phyloP scores from a whole-genome alignment of 345 rosid species.

The Gossypium arboreum region DNA sequence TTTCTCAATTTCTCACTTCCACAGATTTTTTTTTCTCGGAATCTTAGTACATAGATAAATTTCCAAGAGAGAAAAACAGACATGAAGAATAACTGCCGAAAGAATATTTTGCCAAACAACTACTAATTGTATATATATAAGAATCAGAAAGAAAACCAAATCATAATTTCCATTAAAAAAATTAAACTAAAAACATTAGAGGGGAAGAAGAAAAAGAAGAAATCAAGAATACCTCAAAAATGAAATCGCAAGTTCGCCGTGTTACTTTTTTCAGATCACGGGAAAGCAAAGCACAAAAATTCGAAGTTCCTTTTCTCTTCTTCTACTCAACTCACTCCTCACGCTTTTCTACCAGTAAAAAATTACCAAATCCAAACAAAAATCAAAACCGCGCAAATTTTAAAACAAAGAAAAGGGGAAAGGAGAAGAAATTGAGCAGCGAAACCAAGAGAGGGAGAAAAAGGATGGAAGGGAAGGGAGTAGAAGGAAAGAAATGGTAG shows the following conservation, averaged over 20 bases:
- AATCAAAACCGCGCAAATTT: not conserved
- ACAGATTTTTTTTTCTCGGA: not conserved
- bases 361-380: not conserved
- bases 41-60: not conserved
- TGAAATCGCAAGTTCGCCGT: not conserved
- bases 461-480: not conserved
- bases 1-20: not conserved
- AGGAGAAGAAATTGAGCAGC: not conserved
- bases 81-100: not conserved
- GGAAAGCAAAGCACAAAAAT: not conserved
- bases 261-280: slow-evolving; percentile 1
- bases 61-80: not conserved
- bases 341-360: not conserved
- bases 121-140: not conserved
- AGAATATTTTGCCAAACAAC: not conserved
- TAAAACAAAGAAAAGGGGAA: not conserved
- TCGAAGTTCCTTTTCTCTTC: not conserved
- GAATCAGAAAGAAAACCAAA: not conserved
- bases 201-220: not conserved
- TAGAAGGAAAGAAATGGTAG: not conserved
- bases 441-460: not conserved
- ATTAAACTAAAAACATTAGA: not conserved
- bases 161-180: not conserved
- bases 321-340: not conserved
- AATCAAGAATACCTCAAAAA: slow-evolving; percentile 9